Conservation (phyloP, 2,329 filamentous ascomycete genomes). For the Neonectria punicea region DNA sequence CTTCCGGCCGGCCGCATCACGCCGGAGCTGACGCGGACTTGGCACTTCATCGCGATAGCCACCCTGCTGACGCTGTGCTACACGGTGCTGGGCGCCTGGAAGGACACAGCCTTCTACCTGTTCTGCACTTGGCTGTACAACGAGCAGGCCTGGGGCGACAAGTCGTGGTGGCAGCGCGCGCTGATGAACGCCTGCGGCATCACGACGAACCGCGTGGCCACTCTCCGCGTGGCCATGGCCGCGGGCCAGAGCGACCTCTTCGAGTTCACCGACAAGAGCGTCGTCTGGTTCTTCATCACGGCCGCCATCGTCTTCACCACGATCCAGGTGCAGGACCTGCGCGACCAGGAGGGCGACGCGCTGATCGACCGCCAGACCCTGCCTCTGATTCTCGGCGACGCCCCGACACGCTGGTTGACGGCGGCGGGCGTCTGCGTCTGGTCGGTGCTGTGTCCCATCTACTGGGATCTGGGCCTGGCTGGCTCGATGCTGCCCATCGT, state of each 20-base stretch:
- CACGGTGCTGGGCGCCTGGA: conserved; percentile 34
- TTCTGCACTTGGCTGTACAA: conserved; percentile 54
- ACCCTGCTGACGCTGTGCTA: conserved; percentile 33
- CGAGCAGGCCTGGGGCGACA: conserved; percentile 47
- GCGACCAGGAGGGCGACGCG: conserved; percentile 38
- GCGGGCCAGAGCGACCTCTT: conserved; percentile 16
- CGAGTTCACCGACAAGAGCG: conserved; percentile 29
- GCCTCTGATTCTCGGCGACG: conserved; percentile 37
- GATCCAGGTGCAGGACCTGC: conserved; percentile 40
- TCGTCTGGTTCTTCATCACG: conserved; percentile 32
- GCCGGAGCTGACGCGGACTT: conserved; percentile 32
- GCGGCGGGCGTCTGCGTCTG: conserved; percentile 27
- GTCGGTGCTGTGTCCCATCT: conserved; percentile 32
- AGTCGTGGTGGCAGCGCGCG: conserved; percentile 42
- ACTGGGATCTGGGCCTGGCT: conserved; percentile 26
- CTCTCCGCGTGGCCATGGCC: conserved; percentile 25
- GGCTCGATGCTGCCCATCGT: conserved; percentile 18
- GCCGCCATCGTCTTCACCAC: conserved; percentile 39
- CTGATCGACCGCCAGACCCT: conserved; percentile 38
- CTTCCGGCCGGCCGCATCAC: conserved; percentile 44
- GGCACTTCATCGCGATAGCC: conserved; percentile 41
- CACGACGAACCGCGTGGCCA: conserved; percentile 36
- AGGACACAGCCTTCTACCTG: conserved; percentile 45
- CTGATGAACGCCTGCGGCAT: conserved; percentile 37
- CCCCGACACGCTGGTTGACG: conserved; percentile 33